Conservation (phyloP, 148 eudicot genomes). For the Rhododendron kiyosumense region DNA sequence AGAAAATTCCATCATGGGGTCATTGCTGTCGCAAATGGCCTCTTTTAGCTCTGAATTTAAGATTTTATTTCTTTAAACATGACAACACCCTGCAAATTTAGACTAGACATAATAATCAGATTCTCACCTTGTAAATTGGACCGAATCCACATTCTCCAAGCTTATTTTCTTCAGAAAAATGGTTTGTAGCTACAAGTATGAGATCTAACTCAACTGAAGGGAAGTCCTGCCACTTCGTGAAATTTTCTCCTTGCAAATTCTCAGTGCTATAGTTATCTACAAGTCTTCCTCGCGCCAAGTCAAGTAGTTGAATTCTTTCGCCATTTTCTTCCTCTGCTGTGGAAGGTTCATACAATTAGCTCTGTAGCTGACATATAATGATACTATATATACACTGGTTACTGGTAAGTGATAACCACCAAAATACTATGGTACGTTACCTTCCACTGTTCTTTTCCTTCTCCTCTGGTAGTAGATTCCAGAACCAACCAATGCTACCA, state of each 20-base stretch:
- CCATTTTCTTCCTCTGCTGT: background rate
- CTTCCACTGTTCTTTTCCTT: background rate
- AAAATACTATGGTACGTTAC: background rate
- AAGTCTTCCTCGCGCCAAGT: background rate
- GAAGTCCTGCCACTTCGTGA: background rate
- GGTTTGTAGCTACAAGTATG: background rate
- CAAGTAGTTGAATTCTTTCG: background rate
- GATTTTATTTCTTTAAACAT: background rate
- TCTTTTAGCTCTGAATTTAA: background rate
- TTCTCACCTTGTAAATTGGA: conserved; percentile 16
- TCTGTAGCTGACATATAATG: background rate
- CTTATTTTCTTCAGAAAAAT: conserved; percentile 20
- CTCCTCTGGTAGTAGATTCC: background rate
- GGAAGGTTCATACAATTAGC: background rate
- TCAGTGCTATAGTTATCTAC: background rate
- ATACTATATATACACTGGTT: background rate
- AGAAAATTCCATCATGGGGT: background rate
- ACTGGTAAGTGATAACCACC: background rate
- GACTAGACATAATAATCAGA: background rate
- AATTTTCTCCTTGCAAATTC: background rate
- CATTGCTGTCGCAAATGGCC: background rate
- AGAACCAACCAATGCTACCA: conserved; percentile 5
- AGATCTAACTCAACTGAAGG: background rate
- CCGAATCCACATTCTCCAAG: conserved; percentile 29
- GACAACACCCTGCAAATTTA: background rate